Evolutionary conservation across 192 early-diverging fungal species (phyloP), one percentile per base, ranked within the genome.

Genomic region (Linnemannia hyalina): DNA sequence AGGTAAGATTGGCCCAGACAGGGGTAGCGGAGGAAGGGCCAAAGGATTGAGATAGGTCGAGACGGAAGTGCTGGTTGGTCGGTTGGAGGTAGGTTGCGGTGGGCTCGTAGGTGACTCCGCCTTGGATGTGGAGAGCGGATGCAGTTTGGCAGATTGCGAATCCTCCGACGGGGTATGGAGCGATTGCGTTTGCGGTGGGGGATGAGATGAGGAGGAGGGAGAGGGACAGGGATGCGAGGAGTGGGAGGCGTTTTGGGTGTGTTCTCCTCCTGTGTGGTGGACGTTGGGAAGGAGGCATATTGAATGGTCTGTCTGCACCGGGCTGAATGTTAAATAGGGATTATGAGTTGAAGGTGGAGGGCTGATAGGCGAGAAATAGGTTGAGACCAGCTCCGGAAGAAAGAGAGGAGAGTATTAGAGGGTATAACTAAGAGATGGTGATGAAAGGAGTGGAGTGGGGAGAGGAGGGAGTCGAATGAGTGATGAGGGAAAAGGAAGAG

Each of bases 31-130:
- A 54, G 26, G 68, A 46, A 40, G 6, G 38, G 18, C 75, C 78
- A 72, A 85, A 85, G 22, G 74, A 42, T 65, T 80, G 36, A 6
- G 83, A 85, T 4, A 85, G 78, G 69, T 85, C 83, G 10, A 85
- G 70, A 15, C 83, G 74, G 72, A 85, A 85, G 49, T 85, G 83
- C 42, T 85, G 83, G 54, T 85, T 85, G 42, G 83, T 85, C 18
- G 83, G 75, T 16, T 40, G 22, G 46, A 85, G 78, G 15, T 65
- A 85, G 0, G 78, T 80, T 16, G 74, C 74, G 0, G 78, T 68
- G 29, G 41, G 41, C 0, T 69, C n/a, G 32, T 73, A 85, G 26
- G 78, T 55, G 44, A 85, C 83, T n/a, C 83, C 83, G 13, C 83
- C 83, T 35, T 85, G 83, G 49, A 85, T 74, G 29, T 85, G 73